phyloP scores from a whole-genome alignment of 495 filamentous ascomycete species.

The Penicillium manginii region DNA sequence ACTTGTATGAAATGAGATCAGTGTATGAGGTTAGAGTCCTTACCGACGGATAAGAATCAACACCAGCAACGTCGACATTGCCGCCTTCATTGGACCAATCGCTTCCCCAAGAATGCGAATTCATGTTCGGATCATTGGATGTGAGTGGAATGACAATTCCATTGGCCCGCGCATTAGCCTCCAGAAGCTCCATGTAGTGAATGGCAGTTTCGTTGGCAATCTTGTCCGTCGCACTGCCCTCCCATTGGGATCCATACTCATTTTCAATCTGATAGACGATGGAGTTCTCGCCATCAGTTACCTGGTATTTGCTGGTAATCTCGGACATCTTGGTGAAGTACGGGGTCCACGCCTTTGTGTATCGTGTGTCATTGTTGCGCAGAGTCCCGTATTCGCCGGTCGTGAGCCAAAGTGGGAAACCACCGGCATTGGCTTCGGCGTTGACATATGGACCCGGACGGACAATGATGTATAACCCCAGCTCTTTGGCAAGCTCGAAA shows the following conservation, averaged over 20 bases:
- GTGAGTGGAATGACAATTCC: slow-evolving; percentile 59
- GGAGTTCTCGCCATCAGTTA: slow-evolving; percentile 60
- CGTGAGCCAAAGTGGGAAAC: slow-evolving; percentile 63
- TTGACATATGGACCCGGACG: slow-evolving; percentile 51
- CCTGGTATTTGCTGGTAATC: slow-evolving; percentile 54
- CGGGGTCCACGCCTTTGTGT: slow-evolving; percentile 53
- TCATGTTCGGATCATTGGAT: slow-evolving; percentile 59
- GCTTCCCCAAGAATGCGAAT: slow-evolving; percentile 55
- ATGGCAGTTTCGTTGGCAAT: slow-evolving; percentile 52
- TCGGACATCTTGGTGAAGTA: slow-evolving; percentile 54
- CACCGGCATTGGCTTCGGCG: slow-evolving; percentile 58
- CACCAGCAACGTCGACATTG: slow-evolving; percentile 59
- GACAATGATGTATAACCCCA: slow-evolving; percentile 43
- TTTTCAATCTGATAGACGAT: slow-evolving; percentile 65
- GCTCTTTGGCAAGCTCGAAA: slow-evolving; percentile 58
- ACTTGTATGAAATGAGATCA: background rate
- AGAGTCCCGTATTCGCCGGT: slow-evolving; percentile 63
- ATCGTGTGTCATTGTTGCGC: slow-evolving; percentile 60
- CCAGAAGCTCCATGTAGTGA: slow-evolving; percentile 60
- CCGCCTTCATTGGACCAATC: slow-evolving; percentile 57
- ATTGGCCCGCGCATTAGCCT: slow-evolving; percentile 50
- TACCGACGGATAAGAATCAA: slow-evolving; percentile 62
- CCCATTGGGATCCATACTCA: slow-evolving; percentile 63
- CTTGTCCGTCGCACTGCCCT: slow-evolving; percentile 36
- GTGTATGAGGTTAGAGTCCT: background rate